Conservation (phyloP, 1,284 basidiomycete genomes). For the Phlebopus sp. region DNA sequence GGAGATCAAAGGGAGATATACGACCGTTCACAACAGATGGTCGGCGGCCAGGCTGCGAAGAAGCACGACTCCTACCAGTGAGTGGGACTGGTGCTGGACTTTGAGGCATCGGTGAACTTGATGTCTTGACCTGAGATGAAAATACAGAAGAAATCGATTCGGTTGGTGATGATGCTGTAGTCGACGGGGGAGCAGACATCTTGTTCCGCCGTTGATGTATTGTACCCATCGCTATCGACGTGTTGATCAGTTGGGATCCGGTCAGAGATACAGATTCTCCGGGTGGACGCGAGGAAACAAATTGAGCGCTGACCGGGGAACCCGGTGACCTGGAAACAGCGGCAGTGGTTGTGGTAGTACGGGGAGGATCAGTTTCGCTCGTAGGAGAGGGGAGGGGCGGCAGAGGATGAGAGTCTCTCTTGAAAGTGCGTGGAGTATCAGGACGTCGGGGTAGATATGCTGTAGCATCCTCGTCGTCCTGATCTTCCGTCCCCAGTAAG, state of each 20-base stretch:
- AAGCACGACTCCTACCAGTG: constrained; percentile 55
- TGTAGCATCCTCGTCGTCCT: constrained; percentile 31
- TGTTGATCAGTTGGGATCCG: constrained; percentile 48
- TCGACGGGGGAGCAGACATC: constrained; percentile 52
- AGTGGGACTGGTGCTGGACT: constrained; percentile 30
- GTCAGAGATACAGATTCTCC: constrained; percentile 30
- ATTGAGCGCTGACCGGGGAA: constrained; percentile 42
- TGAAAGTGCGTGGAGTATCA: constrained; percentile 39
- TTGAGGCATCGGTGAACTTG: constrained; percentile 43
- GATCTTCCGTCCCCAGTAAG: constrained; percentile 22
- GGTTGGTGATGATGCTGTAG: constrained; percentile 52
- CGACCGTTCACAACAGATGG: constrained; percentile 51
- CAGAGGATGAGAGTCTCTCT: constrained; percentile 59
- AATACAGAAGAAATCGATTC: constrained; percentile 52
- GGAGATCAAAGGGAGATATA: constrained; percentile 43
- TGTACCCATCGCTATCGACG: constrained; percentile 59
- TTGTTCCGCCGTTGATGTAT: constrained; percentile 69
- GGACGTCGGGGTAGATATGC: constrained; percentile 28
- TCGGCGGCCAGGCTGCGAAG: constrained; percentile 66
- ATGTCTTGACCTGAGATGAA: constrained; percentile 38
- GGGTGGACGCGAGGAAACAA: constrained; percentile 47
- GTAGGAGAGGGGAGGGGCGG: constrained; percentile 61
- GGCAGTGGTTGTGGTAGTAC: constrained; percentile 29
- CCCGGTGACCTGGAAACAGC: constrained; percentile 38
- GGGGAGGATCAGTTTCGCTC: constrained; percentile 26